Base-by-base conservation (phyloP, 2,329 filamentous ascomycete species). In the Westerdykella sp. region DNA sequence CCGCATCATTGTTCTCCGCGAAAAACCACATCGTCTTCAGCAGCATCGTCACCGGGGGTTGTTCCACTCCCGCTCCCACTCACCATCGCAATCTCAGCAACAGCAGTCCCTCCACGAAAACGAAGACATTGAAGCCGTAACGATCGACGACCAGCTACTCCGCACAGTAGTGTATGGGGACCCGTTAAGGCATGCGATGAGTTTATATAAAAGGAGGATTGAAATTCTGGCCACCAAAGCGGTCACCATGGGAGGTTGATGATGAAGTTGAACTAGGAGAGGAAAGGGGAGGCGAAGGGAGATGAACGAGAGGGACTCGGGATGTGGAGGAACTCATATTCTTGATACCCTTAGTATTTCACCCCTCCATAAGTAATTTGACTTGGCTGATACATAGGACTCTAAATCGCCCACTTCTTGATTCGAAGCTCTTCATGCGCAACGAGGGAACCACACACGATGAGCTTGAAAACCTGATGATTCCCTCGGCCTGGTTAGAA, bases 151-250 rank as follows among this genome's bases (percentile, higher is more conserved):
- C 50, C 78, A 83, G 35, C 73, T 85, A 58, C 65, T 95, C 40
- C 72, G 84, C 18, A 75, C 73, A 1, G 76, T 89, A 0, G 73
- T 95, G 4, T 95, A 88, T 77, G 88, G 88, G 0, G 87, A 95
- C 61, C 85, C 86, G 0, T 72, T 87, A 35, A 84, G 81, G 61
- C 88, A 94, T 68, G 74, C 81, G 53, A 94, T 95, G 88, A 79
- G 73, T 46, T 59, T 93, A 15, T 95, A 95, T 66, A 79, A 79
- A 12, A 77, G 75, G 15, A 70, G 88, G 41, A 78, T 94, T 36
- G 84, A 93, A 62, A 70, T 73, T 4, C 66, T 95, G 43, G 85
- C 85, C 10, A 80, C 83, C 1, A 79, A 76, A 45, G 85, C 83
- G 10, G 80, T 85, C 10, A 84, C 78, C 21, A 73, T 69, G 41